Evolutionary conservation across 2,329 filamentous ascomycete genomes (phyloP), one percentile per base, ranked within the genome.

Genomic region (Fusarium pseudonygamai): DNA sequence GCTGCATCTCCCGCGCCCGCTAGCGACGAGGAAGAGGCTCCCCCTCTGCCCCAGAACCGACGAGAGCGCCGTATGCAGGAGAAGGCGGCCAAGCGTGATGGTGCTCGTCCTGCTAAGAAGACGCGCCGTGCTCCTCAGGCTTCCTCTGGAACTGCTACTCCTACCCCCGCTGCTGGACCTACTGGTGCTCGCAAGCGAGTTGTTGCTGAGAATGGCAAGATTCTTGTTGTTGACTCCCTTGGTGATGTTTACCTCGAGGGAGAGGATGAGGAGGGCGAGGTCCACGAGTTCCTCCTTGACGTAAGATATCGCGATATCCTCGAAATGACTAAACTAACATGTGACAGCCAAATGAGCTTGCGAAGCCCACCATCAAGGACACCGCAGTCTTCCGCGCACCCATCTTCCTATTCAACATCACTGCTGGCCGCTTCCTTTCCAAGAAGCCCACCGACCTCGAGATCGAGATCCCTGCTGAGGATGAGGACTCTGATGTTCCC

Each of bases 181-280:
- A 89, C 91, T 42, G 95, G 95, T 26, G 87, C 92, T 39, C 94
- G 94, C 84, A 97, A 96, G 87, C 89, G 94, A 40, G 94, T 98
- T 22, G 90, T 95, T 32, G 96, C 95, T 6, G 93, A 97, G 86
- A 99, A 99, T 78, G 96, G 96, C 75, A 99, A 98, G 86, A 88
- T 97, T 2, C 86, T 99, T 42, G 92, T 99, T 63, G 96, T 99
- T 8, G 96, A 99, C 83, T 94, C 93, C 2, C 86, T 92, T 15
- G 96, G 96, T 34, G 95, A 98, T 77, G 96, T 99, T 18, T 99
- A 94, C 80, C 87, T 99, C n/a, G 95, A 98, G 83, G 93, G 97
- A 79, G 89, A 94, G 77, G 94, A 94, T 58, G 95, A 95, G 75
- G 94, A 98, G 30, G 96, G 96, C 60, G 90, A 93, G 62, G 88